Evolutionary conservation across 108 stramenopile species (phyloP).

Genomic region (Skeletonema marinoi): DNA sequence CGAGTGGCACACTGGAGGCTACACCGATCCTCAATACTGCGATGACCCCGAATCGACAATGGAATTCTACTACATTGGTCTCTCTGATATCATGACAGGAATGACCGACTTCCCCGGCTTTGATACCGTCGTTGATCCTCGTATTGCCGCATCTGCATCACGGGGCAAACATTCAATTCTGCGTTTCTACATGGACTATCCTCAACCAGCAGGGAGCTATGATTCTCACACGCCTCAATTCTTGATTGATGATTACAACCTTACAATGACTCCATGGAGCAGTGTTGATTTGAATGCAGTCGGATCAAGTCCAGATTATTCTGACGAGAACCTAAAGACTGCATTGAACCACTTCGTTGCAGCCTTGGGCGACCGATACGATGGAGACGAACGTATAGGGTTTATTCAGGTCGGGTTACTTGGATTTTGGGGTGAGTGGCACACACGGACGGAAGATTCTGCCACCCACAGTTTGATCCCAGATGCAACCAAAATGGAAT

Average conservation of each 20-base stretch:
- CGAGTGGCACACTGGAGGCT: not conserved
- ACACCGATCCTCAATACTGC: not conserved
- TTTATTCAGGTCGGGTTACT: not conserved
- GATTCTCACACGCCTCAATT: not conserved
- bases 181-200: not conserved
- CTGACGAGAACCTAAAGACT: not conserved
- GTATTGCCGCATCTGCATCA: not conserved
- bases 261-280: not conserved
- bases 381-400: not conserved
- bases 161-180: not conserved
- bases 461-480: not conserved
- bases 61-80: not conserved
- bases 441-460: not conserved
- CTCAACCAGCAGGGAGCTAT: not conserved
- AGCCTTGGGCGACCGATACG: not conserved
- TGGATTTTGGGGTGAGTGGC: not conserved
- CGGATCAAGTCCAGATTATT: not conserved
- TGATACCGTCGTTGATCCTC: not conserved
- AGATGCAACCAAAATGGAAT: not conserved
- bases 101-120: not conserved
- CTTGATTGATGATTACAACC: not conserved
- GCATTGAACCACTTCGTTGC: not conserved
- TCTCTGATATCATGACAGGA: not conserved
- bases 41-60: not conserved
- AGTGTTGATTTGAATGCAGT: not conserved